Conservation (phyloP, 306 rosid species). For the Calophaca sinica region DNA sequence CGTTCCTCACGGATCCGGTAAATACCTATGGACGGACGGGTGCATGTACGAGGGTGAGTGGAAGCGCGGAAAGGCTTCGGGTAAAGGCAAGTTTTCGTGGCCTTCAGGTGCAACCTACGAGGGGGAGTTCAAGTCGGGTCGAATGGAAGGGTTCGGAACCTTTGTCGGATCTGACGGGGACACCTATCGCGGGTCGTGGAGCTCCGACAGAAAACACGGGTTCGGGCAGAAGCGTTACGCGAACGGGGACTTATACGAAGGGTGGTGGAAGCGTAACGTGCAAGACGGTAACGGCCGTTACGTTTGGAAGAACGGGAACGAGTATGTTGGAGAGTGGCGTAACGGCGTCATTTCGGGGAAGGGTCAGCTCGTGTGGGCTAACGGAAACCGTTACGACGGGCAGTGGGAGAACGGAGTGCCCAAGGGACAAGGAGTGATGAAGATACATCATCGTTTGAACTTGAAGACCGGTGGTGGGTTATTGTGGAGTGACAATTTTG, state of each 20-base stretch:
- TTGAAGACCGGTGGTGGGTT: conserved; percentile 48
- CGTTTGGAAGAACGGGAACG: conserved; percentile 86
- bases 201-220: conserved; percentile 85
- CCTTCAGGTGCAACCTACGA: conserved; percentile 94
- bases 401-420: conserved; percentile 92
- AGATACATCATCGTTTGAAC: conserved; percentile 32
- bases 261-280: conserved; percentile 84
- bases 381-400: conserved; percentile 86
- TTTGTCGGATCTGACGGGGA: conserved; percentile 80
- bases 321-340: conserved; percentile 86
- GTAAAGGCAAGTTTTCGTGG: conserved; percentile 84
- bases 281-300: conserved; percentile 94
- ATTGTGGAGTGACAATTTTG: conserved; percentile 57
- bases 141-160: conserved; percentile 86
- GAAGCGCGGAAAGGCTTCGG: conserved; percentile 82
- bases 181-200: conserved; percentile 85
- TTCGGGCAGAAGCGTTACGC: conserved; percentile 81
- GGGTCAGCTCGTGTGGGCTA: conserved; percentile 79
- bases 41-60: conserved; percentile 91
- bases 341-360: conserved; percentile 84
- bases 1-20: conserved; percentile 92
- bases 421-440: conserved; percentile 64
- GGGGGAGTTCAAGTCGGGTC: conserved; percentile 84
- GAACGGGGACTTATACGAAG: conserved; percentile 87
- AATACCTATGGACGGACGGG: conserved; percentile 91